Conservation (phyloP, 2,329 filamentous ascomycete species). For the Pseudogymnoascus sp. region DNA sequence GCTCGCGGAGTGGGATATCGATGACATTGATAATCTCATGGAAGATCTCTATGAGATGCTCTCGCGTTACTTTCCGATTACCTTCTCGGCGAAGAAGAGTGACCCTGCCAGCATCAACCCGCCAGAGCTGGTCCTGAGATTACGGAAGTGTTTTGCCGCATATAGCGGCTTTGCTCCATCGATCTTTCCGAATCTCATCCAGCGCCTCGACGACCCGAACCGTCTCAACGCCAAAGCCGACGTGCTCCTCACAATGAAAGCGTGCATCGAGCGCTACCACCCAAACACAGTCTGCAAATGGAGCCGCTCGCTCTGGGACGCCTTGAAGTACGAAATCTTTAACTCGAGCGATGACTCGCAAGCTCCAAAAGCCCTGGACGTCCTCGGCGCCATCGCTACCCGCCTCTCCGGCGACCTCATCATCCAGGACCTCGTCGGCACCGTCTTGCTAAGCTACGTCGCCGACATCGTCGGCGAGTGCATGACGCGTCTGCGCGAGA, state of each 20-base stretch:
- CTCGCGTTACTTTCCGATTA: conserved; percentile 11
- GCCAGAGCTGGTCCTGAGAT: conserved; percentile 10
- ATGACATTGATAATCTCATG: not conserved
- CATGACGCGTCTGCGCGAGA: conserved; percentile 7
- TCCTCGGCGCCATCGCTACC: conserved; percentile 18
- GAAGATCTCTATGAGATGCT: conserved; percentile 9
- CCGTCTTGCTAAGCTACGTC: conserved; percentile 9
- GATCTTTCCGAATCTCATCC: conserved; percentile 4
- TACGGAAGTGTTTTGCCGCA: conserved; percentile 9
- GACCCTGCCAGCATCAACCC: not conserved
- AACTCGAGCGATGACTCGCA: conserved; percentile 26
- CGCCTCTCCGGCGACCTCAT: conserved; percentile 10
- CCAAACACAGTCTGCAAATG: conserved; percentile 14
- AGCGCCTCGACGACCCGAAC: conserved; percentile 9
- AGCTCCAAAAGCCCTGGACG: conserved; percentile 20
- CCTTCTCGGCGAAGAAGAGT: conserved; percentile 2
- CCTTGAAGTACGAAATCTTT: conserved; percentile 27
- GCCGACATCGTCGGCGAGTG: conserved; percentile 4
- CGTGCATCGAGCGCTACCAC: conserved; percentile 15
- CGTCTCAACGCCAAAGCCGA: conserved; percentile 10
- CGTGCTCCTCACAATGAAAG: conserved; percentile 11
- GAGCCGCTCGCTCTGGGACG: conserved; percentile 24
- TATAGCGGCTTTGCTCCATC: not conserved
- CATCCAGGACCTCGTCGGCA: conserved; percentile 10
- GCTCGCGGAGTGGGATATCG: conserved; percentile 7